Conservation (phyloP, 2,329 filamentous ascomycete genomes). For the Hypomyces rosellus region DNA sequence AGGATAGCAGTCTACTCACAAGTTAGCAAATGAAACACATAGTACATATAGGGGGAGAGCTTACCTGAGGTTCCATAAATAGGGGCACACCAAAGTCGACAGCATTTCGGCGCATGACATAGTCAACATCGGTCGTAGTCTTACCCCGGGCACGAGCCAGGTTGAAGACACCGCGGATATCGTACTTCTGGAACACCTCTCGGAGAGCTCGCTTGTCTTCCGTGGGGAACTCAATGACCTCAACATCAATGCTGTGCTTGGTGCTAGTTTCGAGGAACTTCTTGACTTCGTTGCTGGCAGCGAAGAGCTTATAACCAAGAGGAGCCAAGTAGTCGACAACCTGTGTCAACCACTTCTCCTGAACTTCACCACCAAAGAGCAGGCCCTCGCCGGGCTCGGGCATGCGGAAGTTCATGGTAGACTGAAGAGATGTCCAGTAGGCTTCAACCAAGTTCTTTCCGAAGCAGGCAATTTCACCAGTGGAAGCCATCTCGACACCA, state of each 20-base stretch:
- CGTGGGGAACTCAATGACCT: constrained; percentile 95
- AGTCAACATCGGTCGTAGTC: constrained; percentile 85
- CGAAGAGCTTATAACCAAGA: constrained; percentile 90
- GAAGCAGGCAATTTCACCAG: constrained; percentile 98
- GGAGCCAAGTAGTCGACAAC: constrained; percentile 84
- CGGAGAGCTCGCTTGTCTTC: constrained; percentile 91
- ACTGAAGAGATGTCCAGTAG: constrained; percentile 95
- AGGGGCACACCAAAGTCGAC: constrained; percentile 97
- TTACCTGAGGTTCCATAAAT: constrained; percentile 97
- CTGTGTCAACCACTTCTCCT: constrained; percentile 63
- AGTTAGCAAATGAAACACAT: background rate
- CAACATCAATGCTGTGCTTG: constrained; percentile 63
- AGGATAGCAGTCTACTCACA: constrained; percentile 76
- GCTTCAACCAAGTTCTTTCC: constrained; percentile 93
- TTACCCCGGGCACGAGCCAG: constrained; percentile 77
- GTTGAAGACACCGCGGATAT: constrained; percentile 95
- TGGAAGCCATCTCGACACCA: constrained; percentile 94
- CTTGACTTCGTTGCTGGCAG: constrained; percentile 77
- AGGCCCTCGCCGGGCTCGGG: constrained; percentile 93
- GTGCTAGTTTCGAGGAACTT: constrained; percentile 66
- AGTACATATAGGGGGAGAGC: constrained; percentile 22
- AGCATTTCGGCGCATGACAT: constrained; percentile 96
- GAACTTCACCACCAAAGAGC: constrained; percentile 81
- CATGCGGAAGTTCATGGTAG: constrained; percentile 98
- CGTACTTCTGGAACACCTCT: constrained; percentile 94